A percentile compares a stretch with the other conserved stretches of the same genome.
Conservation (phyloP, 108 stramenopile species). For the Cyclotella sp. region DNA sequence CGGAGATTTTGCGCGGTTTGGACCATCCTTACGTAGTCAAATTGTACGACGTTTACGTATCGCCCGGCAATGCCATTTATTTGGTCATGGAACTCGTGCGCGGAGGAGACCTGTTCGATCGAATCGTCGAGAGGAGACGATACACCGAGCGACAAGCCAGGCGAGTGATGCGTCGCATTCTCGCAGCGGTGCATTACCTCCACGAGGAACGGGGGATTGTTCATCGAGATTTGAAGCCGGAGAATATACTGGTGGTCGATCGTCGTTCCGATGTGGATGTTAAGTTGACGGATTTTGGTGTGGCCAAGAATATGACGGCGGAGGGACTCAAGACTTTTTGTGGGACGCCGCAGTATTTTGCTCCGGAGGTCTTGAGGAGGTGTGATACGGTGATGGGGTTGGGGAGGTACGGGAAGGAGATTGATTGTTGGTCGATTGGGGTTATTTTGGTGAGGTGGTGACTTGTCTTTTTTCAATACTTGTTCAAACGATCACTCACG, state of each 20-base stretch:
- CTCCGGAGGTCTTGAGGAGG: conserved; percentile 88
- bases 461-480: not conserved
- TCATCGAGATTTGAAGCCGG: conserved; percentile 93
- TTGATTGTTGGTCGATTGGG: conserved; percentile 88
- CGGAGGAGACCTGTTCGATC: conserved; percentile 96
- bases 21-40: conserved; percentile 94
- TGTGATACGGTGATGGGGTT: conserved; percentile 70
- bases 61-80: conserved; percentile 68
- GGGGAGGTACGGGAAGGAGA: conserved; percentile 86
- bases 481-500: not conserved
- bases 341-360: conserved; percentile 94
- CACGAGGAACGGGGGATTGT: conserved; percentile 78
- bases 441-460: conserved; percentile 62
- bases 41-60: conserved; percentile 88
- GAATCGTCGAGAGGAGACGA: conserved; percentile 78
- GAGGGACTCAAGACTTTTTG: conserved; percentile 91
- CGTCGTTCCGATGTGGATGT: conserved; percentile 60
- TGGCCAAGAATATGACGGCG: conserved; percentile 82
- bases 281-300: conserved; percentile 91
- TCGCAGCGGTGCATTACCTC: conserved; percentile 80
- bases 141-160: conserved; percentile 87
- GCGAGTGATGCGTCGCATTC: conserved; percentile 72
- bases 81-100: conserved; percentile 88
- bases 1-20: conserved; percentile 77
- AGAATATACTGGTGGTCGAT: conserved; percentile 86